Base-by-base conservation (phyloP, 2,329 filamentous ascomycete species). In the Penicillium sp. region DNA sequence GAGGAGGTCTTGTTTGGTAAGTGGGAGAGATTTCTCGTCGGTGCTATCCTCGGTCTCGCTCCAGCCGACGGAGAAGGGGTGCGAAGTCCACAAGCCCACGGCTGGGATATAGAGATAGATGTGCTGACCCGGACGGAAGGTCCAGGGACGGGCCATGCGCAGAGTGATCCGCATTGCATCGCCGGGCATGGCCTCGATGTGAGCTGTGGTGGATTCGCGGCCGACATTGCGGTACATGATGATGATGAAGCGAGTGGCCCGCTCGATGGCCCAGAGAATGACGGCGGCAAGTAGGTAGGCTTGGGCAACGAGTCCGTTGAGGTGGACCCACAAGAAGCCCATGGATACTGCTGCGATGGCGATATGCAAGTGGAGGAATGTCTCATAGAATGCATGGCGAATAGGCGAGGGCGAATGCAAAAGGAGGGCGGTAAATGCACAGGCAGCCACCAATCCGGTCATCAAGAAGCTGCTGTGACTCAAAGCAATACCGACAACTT, bases 321-420 rank as follows among this genome's bases (percentile, higher is more conserved):
- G 83, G 74, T 97, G 93, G 31, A 91, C 75, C 80, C 85, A 93
- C 8, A 91, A 83, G 62, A 84, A 85, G 49, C 81, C 76, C 42
- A 96, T 80, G 40, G 77, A 75, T 46, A 88, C 65, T 30, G 86
- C 69, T 33, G 85, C 89, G 42, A 95, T 74, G 31, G 88, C 69
- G 59, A 95, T 90, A 72, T 97, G 93, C 27, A 86, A 72, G 66
- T 88, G 89, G 61, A 97, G 80, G 74, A 96, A 96, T 1, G 88
- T 92, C 73, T 96, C 92, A 74, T 97, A 96, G 67, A 95, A 95
- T 41, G 90, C 89, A 68, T 95, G 90, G 54, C 92, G 84, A 44
- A 97, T 65, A 0, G 89, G 53, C 1, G 73, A 92, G 46, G 87
- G 75, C 9, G 89, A 86, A 25, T 86, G 75, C 43, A 95, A 63